phyloP scores from a whole-genome alignment of 2,329 filamentous ascomycete genomes.

The Calonectria multiphialidica region DNA sequence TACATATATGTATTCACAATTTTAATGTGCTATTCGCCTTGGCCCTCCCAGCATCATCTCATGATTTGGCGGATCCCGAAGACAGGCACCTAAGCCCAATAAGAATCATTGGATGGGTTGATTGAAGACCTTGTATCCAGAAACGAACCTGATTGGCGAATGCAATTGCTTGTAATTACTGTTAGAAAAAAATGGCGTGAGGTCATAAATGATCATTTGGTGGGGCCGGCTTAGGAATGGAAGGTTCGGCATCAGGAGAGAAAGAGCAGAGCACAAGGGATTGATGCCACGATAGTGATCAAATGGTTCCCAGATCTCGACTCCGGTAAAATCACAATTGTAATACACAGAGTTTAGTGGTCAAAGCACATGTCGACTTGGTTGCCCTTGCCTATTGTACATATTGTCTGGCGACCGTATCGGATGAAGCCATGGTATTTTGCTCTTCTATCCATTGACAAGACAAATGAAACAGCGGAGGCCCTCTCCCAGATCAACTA shows the following conservation, averaged over 20 bases:
- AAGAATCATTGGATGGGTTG: background rate
- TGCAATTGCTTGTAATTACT: background rate
- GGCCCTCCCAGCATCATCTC: background rate
- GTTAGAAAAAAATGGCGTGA: background rate
- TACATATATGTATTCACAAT: background rate
- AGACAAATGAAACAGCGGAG: constrained; percentile 43
- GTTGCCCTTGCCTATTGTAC: constrained; percentile 45
- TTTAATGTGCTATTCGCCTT: background rate
- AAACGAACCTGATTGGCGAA: background rate
- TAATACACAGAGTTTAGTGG: constrained; percentile 9
- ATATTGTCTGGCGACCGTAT: constrained; percentile 41
- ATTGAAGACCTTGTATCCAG: background rate
- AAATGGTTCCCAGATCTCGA: too few species aligned
- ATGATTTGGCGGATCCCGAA: background rate
- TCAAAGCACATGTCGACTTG: constrained; percentile 38
- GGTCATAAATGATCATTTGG: background rate
- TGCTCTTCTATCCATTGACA: constrained; percentile 38
- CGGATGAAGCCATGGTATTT: constrained; percentile 40
- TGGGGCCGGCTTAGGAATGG: background rate
- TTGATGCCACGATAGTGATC: background rate
- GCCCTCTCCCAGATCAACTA: constrained; percentile 27
- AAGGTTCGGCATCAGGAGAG: background rate
- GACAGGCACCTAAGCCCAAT: too few species aligned
- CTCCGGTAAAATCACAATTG: constrained; percentile 4
- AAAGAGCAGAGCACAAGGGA: background rate